phyloP scores from a whole-genome alignment of 805 yeast genomes.

The Candida bentonensis region DNA sequence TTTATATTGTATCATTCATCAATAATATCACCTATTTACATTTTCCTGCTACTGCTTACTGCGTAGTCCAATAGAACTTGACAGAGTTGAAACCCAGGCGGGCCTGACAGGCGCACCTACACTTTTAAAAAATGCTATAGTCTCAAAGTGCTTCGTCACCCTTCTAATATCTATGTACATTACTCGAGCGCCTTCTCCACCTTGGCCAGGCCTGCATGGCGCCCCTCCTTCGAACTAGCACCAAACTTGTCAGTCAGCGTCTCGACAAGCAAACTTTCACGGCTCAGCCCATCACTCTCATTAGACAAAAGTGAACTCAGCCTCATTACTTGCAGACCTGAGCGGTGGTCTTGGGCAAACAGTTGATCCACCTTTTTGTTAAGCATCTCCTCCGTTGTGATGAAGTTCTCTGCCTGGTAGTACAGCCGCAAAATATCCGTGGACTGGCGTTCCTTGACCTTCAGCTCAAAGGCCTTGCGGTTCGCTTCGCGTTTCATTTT shows the following conservation, averaged over 20 bases:
- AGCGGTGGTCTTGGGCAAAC: conserved; percentile 19
- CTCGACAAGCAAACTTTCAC: background rate
- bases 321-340: background rate
- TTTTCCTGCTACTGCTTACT: no score
- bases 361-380: conserved; percentile 44
- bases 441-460: conserved; percentile 39
- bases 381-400: conserved; percentile 57
- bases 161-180: no score
- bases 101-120: no score
- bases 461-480: conserved; percentile 41
- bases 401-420: conserved; percentile 53
- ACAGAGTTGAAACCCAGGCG: no score
- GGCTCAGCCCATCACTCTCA: background rate
- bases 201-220: background rate
- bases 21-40: no score
- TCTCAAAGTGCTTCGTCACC: no score
- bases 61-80: no score
- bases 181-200: background rate
- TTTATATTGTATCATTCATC: no score
- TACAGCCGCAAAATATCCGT: conserved; percentile 51
- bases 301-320: background rate
- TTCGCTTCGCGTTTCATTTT: conserved; percentile 52
- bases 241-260: background rate
- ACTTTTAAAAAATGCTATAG: no score
- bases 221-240: background rate